phyloP scores from a whole-genome alignment of 768 basidiomycete species.

The Clavulina sp. region DNA sequence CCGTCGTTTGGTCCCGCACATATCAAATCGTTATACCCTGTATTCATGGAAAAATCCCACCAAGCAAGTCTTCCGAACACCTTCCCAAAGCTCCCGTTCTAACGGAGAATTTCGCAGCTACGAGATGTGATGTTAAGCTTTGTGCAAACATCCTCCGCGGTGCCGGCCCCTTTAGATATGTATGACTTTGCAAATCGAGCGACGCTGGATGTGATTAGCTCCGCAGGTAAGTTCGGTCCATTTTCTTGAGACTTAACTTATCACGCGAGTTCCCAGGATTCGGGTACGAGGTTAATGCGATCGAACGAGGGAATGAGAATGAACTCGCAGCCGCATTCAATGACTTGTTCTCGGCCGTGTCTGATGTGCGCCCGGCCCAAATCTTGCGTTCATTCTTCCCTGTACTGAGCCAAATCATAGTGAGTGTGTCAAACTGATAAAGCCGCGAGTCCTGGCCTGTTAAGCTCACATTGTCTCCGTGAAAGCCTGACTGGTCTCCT shows the following conservation, averaged over 20 bases:
- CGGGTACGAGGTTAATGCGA: conserved; percentile 21
- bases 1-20: too few species aligned
- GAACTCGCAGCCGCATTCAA: conserved; percentile 1
- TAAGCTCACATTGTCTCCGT: too few species aligned
- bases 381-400: conserved; percentile 2
- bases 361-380: background rate
- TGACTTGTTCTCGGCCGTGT: background rate
- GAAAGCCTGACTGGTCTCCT: too few species aligned
- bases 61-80: conserved; percentile 20
- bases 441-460: background rate
- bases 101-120: background rate
- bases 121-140: conserved; percentile 15
- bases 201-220: conserved; percentile 15
- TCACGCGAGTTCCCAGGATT: conserved; percentile 16
- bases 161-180: background rate
- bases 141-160: background rate
- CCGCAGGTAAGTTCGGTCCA: conserved; percentile 10
- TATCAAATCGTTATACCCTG: conserved; percentile 36
- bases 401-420: conserved; percentile 2
- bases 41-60: conserved; percentile 38
- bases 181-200: conserved; percentile 8
- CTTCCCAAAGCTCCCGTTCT: background rate
- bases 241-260: background rate
- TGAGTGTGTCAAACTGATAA: background rate
- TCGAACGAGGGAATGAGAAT: conserved; percentile 3